Conservation (phyloP, 805 yeast species). For the Barnettozyma salicaria region DNA sequence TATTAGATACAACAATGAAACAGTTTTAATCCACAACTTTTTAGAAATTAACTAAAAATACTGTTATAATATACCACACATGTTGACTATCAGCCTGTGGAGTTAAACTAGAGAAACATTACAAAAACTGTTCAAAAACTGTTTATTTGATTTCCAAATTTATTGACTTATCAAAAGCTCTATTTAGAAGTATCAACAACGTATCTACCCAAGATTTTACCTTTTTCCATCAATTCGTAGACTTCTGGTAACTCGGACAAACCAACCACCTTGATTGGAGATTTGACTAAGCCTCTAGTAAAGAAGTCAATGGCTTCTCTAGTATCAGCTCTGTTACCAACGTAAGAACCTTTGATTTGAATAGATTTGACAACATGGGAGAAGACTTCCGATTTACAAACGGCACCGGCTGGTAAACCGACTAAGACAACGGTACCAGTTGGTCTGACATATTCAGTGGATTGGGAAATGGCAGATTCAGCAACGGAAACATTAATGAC, state of each 20-base stretch:
- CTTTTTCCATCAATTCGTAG: slow-evolving; percentile 73
- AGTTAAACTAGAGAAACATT: neutral
- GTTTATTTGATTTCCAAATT: neutral
- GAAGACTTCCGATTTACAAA: slow-evolving; percentile 64
- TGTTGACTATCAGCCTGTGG: too few species aligned
- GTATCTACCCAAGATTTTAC: slow-evolving; percentile 82
- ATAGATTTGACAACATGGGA: slow-evolving; percentile 67
- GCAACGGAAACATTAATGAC: slow-evolving; percentile 73
- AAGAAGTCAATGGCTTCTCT: slow-evolving; percentile 76
- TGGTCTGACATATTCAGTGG: slow-evolving; percentile 54
- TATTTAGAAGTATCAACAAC: slow-evolving; percentile 74
- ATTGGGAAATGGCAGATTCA: slow-evolving; percentile 57
- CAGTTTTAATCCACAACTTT: too few species aligned
- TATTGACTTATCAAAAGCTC: slow-evolving; percentile 6
- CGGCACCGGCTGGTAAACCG: slow-evolving; percentile 78
- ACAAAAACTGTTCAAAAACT: neutral
- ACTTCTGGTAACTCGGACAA: slow-evolving; percentile 64
- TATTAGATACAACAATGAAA: too few species aligned
- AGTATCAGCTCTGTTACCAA: slow-evolving; percentile 85
- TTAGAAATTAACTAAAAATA: too few species aligned
- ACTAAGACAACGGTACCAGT: slow-evolving; percentile 67
- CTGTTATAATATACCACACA: too few species aligned
- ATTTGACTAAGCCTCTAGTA: slow-evolving; percentile 61
- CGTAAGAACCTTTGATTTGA: slow-evolving; percentile 74
- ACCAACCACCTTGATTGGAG: slow-evolving; percentile 72